Percentiles rank a stretch among this genome's conserved stretches.
Evolutionary conservation across 345 rosid species (phyloP).

Genomic region (Arabidopsis suecica): DNA sequence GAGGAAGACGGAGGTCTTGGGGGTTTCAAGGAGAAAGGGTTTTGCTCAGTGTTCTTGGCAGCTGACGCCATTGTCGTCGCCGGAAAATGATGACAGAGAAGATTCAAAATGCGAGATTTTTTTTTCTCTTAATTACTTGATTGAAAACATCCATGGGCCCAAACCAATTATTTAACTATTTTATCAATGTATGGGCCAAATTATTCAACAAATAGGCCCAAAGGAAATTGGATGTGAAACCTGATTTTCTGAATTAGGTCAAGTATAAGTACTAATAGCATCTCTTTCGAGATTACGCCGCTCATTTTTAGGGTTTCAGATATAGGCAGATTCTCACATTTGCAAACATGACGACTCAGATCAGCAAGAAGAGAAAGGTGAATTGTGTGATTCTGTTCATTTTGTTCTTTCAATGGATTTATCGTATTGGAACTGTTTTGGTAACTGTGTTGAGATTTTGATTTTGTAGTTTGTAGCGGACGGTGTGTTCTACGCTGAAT

Average conservation of each 20-base stretch:
- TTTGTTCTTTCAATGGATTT: not conserved
- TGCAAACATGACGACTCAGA: conserved; percentile 65
- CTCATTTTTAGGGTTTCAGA: conserved; percentile 12
- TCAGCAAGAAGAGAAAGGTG: conserved; percentile 80
- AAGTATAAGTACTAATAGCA: not conserved
- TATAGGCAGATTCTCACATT: not conserved
- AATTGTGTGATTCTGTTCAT: not conserved
- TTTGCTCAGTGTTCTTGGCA: conserved; percentile 34
- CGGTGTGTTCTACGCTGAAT: conserved; percentile 76
- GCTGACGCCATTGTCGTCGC: conserved; percentile 42
- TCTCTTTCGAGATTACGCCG: not conserved
- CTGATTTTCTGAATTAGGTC: conserved; percentile 4
- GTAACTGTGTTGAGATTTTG: not conserved
- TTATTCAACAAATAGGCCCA: not conserved
- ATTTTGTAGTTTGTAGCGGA: conserved; percentile 65
- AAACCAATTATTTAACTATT: not conserved
- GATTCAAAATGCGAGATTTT: not conserved
- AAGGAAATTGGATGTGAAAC: not conserved
- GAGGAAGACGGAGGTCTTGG: conserved; percentile 45
- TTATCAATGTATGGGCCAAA: not conserved
- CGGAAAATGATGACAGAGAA: not conserved
- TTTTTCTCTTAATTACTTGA: not conserved
- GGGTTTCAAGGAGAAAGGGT: conserved; percentile 46
- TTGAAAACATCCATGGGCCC: not conserved
- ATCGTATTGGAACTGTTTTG: not conserved